Conservation (phyloP, 805 yeast genomes). For the Clavispora fructus region DNA sequence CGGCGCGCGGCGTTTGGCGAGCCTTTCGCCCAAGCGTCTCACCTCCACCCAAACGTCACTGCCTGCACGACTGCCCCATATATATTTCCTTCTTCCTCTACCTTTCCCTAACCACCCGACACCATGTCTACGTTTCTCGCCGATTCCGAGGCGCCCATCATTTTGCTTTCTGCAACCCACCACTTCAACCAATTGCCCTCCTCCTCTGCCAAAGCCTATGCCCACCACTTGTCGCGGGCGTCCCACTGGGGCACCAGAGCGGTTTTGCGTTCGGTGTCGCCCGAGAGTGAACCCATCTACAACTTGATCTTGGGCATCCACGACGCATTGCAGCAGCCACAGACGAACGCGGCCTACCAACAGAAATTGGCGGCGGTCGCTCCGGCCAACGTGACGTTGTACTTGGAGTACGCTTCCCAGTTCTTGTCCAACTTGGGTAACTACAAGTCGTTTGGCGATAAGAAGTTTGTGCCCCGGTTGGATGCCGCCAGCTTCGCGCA, state of each 20-base stretch:
- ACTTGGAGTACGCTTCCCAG: constrained; percentile 73
- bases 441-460: constrained; percentile 84
- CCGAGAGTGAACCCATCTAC: constrained; percentile 71
- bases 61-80: neutral
- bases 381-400: constrained; percentile 36
- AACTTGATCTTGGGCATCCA: constrained; percentile 66
- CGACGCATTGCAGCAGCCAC: constrained; percentile 41
- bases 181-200: constrained; percentile 63
- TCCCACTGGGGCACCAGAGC: constrained; percentile 80
- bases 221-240: constrained; percentile 80
- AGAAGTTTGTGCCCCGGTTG: constrained; percentile 72
- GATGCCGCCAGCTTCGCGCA: constrained; percentile 42
- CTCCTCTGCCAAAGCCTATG: constrained; percentile 57
- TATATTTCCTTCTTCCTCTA: neutral
- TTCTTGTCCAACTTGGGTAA: constrained; percentile 71
- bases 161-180: constrained; percentile 52
- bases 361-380: constrained; percentile 25
- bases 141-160: constrained; percentile 41
- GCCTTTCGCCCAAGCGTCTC: neutral
- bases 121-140: constrained; percentile 21
- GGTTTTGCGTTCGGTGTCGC: constrained; percentile 74
- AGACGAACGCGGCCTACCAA: constrained; percentile 33
- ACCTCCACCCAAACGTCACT: neutral
- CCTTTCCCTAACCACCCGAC: neutral
- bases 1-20: neutral